Evolutionary conservation across 192 early-diverging fungal genomes (phyloP).

Genomic region (Phycomyces nitens): DNA sequence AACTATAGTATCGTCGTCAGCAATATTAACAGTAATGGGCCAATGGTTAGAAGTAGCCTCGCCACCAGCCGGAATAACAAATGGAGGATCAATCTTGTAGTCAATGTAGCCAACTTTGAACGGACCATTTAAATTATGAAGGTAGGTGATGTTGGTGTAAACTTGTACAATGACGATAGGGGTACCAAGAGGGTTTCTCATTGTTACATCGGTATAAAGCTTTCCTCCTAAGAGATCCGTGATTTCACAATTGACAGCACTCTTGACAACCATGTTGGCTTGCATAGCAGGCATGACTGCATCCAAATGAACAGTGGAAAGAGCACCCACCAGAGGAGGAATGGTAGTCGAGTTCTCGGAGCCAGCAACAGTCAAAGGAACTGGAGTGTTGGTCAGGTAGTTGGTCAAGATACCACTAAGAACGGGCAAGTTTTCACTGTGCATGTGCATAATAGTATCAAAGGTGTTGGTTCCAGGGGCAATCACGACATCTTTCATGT

Average conservation of each 20-base stretch:
- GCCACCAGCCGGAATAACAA: conserved; percentile 14
- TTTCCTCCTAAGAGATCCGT: conserved; percentile 2
- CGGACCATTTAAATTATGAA: not conserved
- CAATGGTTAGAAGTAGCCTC: conserved; percentile 1
- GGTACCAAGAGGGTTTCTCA: conserved; percentile 25
- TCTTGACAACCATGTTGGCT: conserved; percentile 31
- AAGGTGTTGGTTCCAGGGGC: conserved; percentile 41
- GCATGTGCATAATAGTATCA: conserved; percentile 34
- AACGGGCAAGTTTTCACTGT: conserved; percentile 14
- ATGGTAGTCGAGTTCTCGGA: conserved; percentile 34
- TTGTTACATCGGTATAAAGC: conserved; percentile 11
- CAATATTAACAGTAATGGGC: conserved; percentile 5
- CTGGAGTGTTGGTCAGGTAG: conserved; percentile 37
- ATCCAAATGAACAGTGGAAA: conserved; percentile 37
- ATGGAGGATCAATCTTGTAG: not conserved
- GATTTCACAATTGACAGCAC: conserved; percentile 13
- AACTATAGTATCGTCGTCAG: not conserved
- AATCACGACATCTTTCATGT: conserved; percentile 37
- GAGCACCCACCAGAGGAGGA: conserved; percentile 39
- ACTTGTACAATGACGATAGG: conserved; percentile 12
- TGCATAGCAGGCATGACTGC: conserved; percentile 42
- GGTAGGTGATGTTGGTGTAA: conserved; percentile 4
- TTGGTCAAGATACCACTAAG: not conserved
- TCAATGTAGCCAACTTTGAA: conserved; percentile 19
- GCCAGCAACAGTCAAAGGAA: conserved; percentile 41